Evolutionary conservation across 495 filamentous ascomycete genomes (phyloP).

Genomic region (Choiromyces venosus): DNA sequence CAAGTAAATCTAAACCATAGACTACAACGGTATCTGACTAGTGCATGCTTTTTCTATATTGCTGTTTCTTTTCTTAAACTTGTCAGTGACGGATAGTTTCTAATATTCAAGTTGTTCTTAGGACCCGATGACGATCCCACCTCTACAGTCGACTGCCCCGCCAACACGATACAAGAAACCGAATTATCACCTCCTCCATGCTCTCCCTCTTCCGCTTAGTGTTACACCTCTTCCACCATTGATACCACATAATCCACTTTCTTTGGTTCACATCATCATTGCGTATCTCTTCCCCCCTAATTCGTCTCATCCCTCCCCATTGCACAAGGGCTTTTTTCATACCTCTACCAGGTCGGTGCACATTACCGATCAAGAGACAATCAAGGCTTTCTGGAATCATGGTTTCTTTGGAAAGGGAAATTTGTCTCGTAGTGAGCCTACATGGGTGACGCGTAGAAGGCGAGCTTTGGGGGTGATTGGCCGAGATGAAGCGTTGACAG

Average conservation of each 20-base stretch:
- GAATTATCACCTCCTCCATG: conserved; percentile 66
- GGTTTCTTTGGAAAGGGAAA: conserved; percentile 95
- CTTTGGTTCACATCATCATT: conserved; percentile 69
- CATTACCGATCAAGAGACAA: conserved; percentile 66
- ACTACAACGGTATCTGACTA: conserved; percentile 99
- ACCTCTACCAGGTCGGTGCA: conserved; percentile 74
- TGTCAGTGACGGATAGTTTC: conserved; percentile 1
- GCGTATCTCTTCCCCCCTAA: conserved; percentile 63
- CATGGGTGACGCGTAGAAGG: conserved; percentile 80
- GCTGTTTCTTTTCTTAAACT: conserved; percentile 12
- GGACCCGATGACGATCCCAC: conserved; percentile 18
- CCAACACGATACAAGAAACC: conserved; percentile 54
- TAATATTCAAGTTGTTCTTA: conserved; percentile 1
- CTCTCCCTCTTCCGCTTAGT: conserved; percentile 69
- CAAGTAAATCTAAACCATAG: conserved; percentile 56
- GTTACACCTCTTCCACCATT: conserved; percentile 77
- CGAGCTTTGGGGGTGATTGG: conserved; percentile 59
- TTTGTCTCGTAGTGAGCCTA: conserved; percentile 87
- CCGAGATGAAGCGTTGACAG: conserved; percentile 53
- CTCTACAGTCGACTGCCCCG: conserved; percentile 23
- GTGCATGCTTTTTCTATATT: conserved; percentile 42
- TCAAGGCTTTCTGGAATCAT: conserved; percentile 82
- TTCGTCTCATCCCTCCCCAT: conserved; percentile 56
- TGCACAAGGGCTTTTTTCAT: conserved; percentile 71
- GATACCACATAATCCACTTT: conserved; percentile 88